These are phyloP conservation scores for Skeletonema marinoi DNA, from an alignment of 108 stramenopile species.

Conservation along the genomic window DNA sequence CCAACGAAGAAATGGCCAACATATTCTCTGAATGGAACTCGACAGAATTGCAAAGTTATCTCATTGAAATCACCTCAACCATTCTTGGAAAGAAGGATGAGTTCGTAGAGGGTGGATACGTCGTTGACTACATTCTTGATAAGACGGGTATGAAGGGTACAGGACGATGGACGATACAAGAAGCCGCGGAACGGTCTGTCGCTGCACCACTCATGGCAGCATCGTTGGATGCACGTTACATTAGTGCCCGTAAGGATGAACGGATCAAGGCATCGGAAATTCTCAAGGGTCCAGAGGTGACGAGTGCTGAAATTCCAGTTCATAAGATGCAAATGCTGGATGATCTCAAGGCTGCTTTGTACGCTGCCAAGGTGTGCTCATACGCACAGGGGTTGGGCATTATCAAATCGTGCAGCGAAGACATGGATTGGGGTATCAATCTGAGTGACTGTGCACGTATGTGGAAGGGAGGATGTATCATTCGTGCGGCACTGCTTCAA, in stretches of 20 bases:
- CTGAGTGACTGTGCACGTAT: constrained; percentile 92
- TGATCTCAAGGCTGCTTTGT: constrained; percentile 92
- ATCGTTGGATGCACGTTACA: constrained; percentile 93
- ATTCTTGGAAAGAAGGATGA: constrained; percentile 92
- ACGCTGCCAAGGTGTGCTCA: constrained; percentile 95
- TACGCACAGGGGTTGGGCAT: constrained; percentile 97
- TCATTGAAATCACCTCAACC: constrained; percentile 97
- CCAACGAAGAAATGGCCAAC: constrained; percentile 92
- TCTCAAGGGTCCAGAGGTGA: constrained; percentile 82
- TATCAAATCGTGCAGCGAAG: constrained; percentile 89
- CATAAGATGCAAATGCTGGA: constrained; percentile 89
- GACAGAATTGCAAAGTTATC: constrained; percentile 85
- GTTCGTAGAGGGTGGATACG: constrained; percentile 70
- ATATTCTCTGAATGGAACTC: constrained; percentile 94
- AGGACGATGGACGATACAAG: constrained; percentile 98
- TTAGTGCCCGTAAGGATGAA: constrained; percentile 92
- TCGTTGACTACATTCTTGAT: constrained; percentile 93
- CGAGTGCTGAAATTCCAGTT: constrained; percentile 71
- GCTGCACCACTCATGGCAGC: constrained; percentile 97
- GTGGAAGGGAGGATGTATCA: constrained; percentile 99
- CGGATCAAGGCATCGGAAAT: constrained; percentile 81
- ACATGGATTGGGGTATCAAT: constrained; percentile 91
- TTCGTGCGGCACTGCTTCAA: constrained; percentile 91
- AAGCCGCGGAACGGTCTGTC: constrained; percentile 96
- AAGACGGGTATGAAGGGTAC: constrained; percentile 99